Conservation (phyloP, 768 basidiomycete genomes). For the Rhodotorula sphaerocarpa region DNA sequence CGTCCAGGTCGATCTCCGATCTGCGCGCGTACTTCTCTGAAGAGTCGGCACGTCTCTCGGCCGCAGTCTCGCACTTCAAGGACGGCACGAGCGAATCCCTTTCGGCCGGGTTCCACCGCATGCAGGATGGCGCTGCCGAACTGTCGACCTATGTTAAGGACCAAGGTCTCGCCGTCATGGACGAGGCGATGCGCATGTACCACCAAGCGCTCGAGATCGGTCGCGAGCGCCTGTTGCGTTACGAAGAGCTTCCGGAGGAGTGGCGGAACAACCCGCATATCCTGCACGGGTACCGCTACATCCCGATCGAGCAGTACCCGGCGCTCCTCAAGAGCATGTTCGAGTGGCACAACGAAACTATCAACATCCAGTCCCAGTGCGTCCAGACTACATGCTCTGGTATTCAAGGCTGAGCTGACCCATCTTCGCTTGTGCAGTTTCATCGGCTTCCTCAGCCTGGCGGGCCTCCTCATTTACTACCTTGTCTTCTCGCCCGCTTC, state of each 20-base stretch:
- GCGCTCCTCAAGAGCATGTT: slow-evolving; percentile 29
- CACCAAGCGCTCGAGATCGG: slow-evolving; percentile 33
- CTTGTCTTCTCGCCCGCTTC: slow-evolving; percentile 28
- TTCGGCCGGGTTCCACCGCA: slow-evolving; percentile 3
- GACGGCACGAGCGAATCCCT: slow-evolving; percentile 14
- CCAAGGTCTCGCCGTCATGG: slow-evolving; percentile 7
- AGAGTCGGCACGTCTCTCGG: slow-evolving; percentile 18
- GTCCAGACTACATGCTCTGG: background rate
- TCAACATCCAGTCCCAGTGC: slow-evolving; percentile 37
- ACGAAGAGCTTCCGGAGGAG: slow-evolving; percentile 38
- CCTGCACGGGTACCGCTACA: slow-evolving; percentile 38
- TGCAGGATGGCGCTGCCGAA: slow-evolving; percentile 17
- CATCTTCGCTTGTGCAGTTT: slow-evolving; percentile 2
- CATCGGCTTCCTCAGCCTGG: slow-evolving; percentile 34
- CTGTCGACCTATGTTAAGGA: slow-evolving; percentile 9
- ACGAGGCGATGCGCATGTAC: slow-evolving; percentile 31
- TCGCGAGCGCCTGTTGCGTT: slow-evolving; percentile 35
- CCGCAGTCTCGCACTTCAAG: slow-evolving; percentile 11
- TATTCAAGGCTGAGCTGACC: background rate
- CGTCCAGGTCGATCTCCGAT: slow-evolving; percentile 5
- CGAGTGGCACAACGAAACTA: slow-evolving; percentile 40
- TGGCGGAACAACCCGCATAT: slow-evolving; percentile 41
- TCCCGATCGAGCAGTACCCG: slow-evolving; percentile 38
- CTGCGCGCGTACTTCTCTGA: slow-evolving; percentile 25
- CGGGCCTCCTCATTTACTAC: slow-evolving; percentile 29